These are phyloP conservation scores for Cladophialophora psammophila DNA, from an alignment of 2,329 filamentous ascomycete genomes.

Conservation along the genomic window DNA sequence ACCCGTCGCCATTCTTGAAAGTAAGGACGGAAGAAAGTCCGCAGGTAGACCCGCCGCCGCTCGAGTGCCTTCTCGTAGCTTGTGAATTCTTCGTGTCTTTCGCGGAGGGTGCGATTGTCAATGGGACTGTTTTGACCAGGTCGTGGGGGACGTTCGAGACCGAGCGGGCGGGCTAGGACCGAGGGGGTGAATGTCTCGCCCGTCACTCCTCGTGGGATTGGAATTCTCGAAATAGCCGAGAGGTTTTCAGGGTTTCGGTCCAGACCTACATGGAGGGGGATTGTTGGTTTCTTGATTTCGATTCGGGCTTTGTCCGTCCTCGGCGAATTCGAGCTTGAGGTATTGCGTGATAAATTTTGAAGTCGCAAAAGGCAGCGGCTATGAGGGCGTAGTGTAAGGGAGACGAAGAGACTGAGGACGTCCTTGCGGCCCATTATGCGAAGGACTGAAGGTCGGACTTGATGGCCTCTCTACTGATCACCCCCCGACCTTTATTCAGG, in stretches of 20 bases:
- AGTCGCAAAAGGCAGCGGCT: conserved; percentile 29
- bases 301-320: conserved; percentile 10
- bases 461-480: neutral
- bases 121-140: conserved; percentile 83
- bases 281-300: conserved; percentile 18
- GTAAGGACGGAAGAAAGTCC: conserved; percentile 83
- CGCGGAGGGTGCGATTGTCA: conserved; percentile 69
- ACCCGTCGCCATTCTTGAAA: conserved; percentile 96
- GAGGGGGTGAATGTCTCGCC: conserved; percentile 59
- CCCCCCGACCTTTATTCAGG: neutral
- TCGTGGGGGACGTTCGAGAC: conserved; percentile 75
- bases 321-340: conserved; percentile 27
- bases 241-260: conserved; percentile 37
- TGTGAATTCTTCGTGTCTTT: conserved; percentile 80
- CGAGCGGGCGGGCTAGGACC: conserved; percentile 75
- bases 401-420: conserved; percentile 32
- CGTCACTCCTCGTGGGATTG: conserved; percentile 43
- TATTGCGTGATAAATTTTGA: conserved; percentile 24
- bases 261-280: conserved; percentile 39
- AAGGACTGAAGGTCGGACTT: neutral
- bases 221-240: conserved; percentile 40
- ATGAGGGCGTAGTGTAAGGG: conserved; percentile 38
- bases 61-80: conserved; percentile 84
- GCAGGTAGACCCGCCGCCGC: conserved; percentile 77
- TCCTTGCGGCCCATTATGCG: conserved; percentile 31